Percentiles rank a stretch among this genome's conserved stretches.
Conservation (phyloP, 306 rosid species). For the Pyrus bretschneideri region DNA sequence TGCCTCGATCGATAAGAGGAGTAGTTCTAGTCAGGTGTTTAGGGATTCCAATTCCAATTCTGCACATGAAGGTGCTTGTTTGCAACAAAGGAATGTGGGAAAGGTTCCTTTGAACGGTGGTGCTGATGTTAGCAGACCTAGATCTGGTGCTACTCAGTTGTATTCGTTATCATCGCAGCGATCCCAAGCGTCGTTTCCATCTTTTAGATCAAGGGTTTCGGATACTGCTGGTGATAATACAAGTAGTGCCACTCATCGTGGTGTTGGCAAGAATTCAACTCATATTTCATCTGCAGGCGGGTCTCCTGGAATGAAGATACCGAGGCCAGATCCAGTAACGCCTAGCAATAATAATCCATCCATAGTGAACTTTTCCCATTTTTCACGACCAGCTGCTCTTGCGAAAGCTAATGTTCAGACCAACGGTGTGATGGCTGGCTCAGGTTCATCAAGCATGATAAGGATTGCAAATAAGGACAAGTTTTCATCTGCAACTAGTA, state of each 20-base stretch:
- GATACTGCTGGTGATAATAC: conserved; percentile 35
- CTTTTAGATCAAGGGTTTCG: conserved; percentile 39
- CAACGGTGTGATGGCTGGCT: conserved; percentile 32
- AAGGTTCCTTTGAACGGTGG: conserved; percentile 42
- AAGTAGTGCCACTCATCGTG: conserved; percentile 27
- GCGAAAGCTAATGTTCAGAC: conserved; percentile 48
- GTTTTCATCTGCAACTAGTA: conserved; percentile 26
- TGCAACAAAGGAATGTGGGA: conserved; percentile 41
- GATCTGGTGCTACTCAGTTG: conserved; percentile 31
- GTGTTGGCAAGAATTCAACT: conserved; percentile 31
- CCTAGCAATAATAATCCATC: conserved; percentile 36
- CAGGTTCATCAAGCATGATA: conserved; percentile 30
- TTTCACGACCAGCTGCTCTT: conserved; percentile 60
- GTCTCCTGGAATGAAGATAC: conserved; percentile 36
- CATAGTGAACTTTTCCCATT: conserved; percentile 70
- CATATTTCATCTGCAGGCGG: conserved; percentile 43
- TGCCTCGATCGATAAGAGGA: conserved; percentile 40
- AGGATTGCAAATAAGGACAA: conserved; percentile 31
- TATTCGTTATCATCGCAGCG: conserved; percentile 43
- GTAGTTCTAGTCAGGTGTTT: conserved; percentile 34
- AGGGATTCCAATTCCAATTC: conserved; percentile 43
- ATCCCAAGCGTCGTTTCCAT: conserved; percentile 43
- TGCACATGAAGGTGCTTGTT: conserved; percentile 24
- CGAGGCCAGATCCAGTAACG: conserved; percentile 44
- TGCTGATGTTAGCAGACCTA: conserved; percentile 36